Evolutionary conservation across 139 green algal species (phyloP), one percentile per base, ranked within the genome.

Genomic region (Dunaliella primolecta): DNA sequence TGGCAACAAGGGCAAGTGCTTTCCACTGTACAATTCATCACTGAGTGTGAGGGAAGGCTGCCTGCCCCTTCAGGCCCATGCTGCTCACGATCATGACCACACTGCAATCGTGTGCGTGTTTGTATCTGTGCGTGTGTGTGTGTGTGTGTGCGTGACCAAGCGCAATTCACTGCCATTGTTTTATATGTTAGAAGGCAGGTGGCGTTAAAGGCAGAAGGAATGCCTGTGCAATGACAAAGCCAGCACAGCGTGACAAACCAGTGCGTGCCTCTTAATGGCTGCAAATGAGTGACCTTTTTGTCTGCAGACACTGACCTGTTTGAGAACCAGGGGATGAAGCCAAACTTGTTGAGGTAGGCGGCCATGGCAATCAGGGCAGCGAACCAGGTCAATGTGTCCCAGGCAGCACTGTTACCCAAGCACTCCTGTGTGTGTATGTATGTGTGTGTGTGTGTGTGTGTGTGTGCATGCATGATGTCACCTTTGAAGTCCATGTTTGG

Each of bases 371-470:
- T 99, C 72, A 99, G 94, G 3, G 97, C 97, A 25, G 97, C 97
- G 84, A 99, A 99, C 97, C 97, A 99, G 70, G 95, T 98, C 75
- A 99, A 94, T 0, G 97, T 99, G 93, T 99, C 97, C 97, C 97
- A 99, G 29, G 97, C 97, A 80, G 90, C 87, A 85, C 91, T 92
- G 87, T 95, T 93, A 85, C 70, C 87, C 46, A 94, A 85, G 91
- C 92, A 94, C 85, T 91, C 88, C 84, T 87, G 78, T 55, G 35
- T 11, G 55, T 64, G 46, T 64, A 72, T 34, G 78, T 20, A 70
- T 64, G 46, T 64, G 46, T 64, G 46, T 64, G 46, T 64, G 46
- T 64, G 46, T 64, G 46, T 64, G 46, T 64, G 46, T 15, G 46
- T 15, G 46, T 15, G 46, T 15, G 46, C 46, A 15, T n/a, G n/a